These are phyloP conservation scores for Samsoniella hepiali DNA, from an alignment of 2,329 filamentous ascomycete genomes.

Conservation along the genomic window DNA sequence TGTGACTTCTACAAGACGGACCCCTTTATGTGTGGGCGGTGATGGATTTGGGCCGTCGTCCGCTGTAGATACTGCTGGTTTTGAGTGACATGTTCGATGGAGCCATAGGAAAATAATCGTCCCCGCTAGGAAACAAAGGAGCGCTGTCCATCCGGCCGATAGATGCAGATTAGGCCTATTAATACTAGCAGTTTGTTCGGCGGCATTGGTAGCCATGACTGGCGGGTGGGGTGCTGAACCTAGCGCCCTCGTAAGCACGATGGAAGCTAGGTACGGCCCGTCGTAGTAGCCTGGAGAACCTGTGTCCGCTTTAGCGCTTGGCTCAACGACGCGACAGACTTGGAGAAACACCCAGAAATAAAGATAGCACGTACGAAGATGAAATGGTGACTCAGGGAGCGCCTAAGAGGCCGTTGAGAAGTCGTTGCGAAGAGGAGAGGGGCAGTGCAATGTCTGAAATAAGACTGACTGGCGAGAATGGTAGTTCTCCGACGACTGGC, in stretches of 20 bases:
- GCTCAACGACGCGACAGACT: not conserved
- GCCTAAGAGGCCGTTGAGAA: not conserved
- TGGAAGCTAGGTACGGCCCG: no score
- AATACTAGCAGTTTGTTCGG: not conserved
- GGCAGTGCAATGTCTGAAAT: not conserved
- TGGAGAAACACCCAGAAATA: not conserved
- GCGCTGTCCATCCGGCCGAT: not conserved
- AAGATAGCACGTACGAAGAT: not conserved
- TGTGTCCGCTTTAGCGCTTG: not conserved
- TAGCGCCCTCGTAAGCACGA: not conserved
- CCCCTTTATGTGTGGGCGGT: not conserved
- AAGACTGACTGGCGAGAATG: not conserved
- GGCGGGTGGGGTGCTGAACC: not conserved
- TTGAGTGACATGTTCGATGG: not conserved
- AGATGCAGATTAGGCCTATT: not conserved
- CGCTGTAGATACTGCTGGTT: not conserved
- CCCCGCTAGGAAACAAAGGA: not conserved
- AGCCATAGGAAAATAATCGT: not conserved
- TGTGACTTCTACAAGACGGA: not conserved
- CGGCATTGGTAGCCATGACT: not conserved
- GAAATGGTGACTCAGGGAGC: not conserved
- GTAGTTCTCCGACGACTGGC: not conserved
- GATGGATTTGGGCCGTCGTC: not conserved
- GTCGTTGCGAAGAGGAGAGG: not conserved
- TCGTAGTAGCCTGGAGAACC: not conserved